phyloP scores from a whole-genome alignment of 1,139 yeast genomes.

The Taphrina populina region DNA sequence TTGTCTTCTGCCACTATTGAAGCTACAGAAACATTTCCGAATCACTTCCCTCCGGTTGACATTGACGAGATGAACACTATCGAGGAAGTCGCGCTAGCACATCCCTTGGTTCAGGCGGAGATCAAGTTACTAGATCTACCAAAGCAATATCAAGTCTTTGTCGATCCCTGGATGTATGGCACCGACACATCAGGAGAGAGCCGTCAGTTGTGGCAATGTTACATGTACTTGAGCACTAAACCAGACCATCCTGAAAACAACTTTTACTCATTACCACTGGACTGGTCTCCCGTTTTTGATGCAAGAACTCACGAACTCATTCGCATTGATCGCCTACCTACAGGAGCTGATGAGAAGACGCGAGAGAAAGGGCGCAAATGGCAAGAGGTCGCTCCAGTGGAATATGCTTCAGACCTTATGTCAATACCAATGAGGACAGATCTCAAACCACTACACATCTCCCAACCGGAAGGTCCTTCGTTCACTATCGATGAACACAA shows the following conservation, averaged over 20 bases:
- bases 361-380: constrained; percentile 50
- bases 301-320: constrained; percentile 66
- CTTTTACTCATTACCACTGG: constrained; percentile 70
- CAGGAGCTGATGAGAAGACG: constrained; percentile 67
- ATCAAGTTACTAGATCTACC: constrained; percentile 56
- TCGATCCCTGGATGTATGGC: constrained; percentile 85
- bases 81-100: constrained; percentile 63
- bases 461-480: constrained; percentile 80
- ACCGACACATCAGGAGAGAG: constrained; percentile 80
- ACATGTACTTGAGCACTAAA: constrained; percentile 69
- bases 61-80: constrained; percentile 64
- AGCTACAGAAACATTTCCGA: constrained; percentile 53
- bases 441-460: constrained; percentile 61
- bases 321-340: constrained; percentile 68
- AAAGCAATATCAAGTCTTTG: constrained; percentile 68
- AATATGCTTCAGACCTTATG: constrained; percentile 43
- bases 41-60: constrained; percentile 65
- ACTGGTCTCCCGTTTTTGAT: constrained; percentile 78
- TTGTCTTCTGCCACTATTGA: constrained; percentile 50
- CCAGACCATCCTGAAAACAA: constrained; percentile 67
- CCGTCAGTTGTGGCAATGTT: constrained; percentile 73
- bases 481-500: constrained; percentile 66
- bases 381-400: constrained; percentile 46
- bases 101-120: constrained; percentile 70
- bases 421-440: constrained; percentile 55